Evolutionary conservation across 768 basidiomycete species (phyloP).

Genomic region (Dioszegia crocea): DNA sequence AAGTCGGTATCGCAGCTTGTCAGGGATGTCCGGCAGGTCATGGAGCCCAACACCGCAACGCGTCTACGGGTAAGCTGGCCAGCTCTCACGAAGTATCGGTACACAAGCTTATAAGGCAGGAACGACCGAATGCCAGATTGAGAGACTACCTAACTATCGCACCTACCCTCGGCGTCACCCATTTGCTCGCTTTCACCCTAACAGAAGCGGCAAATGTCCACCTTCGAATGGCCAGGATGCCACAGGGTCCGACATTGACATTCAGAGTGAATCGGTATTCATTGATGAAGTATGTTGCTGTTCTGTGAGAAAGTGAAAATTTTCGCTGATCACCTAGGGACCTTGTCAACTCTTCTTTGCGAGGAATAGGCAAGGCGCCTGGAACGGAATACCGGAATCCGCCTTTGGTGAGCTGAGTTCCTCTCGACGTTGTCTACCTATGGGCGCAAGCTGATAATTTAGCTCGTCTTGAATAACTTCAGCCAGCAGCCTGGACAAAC

Average conservation of each 20-base stretch:
- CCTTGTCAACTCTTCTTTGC: conserved; percentile 44
- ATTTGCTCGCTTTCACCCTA: conserved; percentile 85
- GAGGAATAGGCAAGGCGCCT: conserved; percentile 48
- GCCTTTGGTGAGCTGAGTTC: conserved; percentile 72
- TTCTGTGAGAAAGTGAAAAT: not conserved
- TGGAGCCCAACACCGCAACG: conserved; percentile 97
- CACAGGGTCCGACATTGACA: conserved; percentile 86
- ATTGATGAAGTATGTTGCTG: conserved; percentile 60
- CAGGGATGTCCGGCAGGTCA: conserved; percentile 84
- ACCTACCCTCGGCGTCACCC: conserved; percentile 82
- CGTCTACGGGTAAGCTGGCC: conserved; percentile 66
- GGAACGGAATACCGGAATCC: conserved; percentile 68
- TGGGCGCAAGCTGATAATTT: conserved; percentile 9
- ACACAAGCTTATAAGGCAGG: conserved; percentile 55
- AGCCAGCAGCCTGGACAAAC: conserved; percentile 52
- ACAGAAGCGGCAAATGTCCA: conserved; percentile 62
- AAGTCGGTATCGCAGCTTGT: conserved; percentile 81
- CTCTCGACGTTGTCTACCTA: too few species aligned
- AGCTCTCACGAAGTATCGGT: not conserved
- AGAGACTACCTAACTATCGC: conserved; percentile 89
- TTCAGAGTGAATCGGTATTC: conserved; percentile 92
- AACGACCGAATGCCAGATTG: conserved; percentile 72
- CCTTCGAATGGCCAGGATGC: conserved; percentile 77
- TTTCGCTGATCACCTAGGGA: conserved; percentile 33
- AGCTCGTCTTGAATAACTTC: conserved; percentile 85